Percentiles rank a stretch among this genome's conserved stretches.
Conservation (phyloP, 257 asterid genomes). For the Plantago elongata region DNA sequence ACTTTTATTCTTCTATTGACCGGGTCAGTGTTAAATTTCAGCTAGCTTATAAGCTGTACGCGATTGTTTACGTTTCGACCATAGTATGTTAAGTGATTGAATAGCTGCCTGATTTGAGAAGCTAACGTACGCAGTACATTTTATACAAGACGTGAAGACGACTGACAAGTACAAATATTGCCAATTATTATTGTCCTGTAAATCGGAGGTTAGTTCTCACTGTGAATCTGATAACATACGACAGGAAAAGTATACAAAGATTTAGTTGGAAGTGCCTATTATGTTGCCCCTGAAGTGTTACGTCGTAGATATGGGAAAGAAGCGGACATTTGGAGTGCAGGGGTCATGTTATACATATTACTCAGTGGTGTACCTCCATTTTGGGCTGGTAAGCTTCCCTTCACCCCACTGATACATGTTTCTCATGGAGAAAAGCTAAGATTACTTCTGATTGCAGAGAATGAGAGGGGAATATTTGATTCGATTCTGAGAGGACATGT, state of each 20-base stretch:
- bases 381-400: conserved; percentile 13
- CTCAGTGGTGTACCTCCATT: conserved; percentile 19
- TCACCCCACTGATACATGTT: neutral
- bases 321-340: conserved; percentile 13
- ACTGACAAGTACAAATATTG: no score
- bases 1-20: no score
- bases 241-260: conserved; percentile 13
- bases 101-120: no score
- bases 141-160: no score
- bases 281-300: conserved; percentile 15
- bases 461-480: conserved; percentile 37
- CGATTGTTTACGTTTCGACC: no score
- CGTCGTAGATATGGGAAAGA: conserved; percentile 3
- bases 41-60: no score
- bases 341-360: conserved; percentile 14
- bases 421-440: neutral
- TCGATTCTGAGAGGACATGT: conserved; percentile 37
- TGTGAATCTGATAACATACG: neutral
- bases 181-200: no score
- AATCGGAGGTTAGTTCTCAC: no score
- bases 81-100: no score
- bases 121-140: no score
- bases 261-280: conserved; percentile 14
- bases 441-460: conserved; percentile 20
- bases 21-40: no score